Evolutionary conservation across 345 rosid genomes (phyloP), one percentile per base, ranked within the genome.

Genomic region (Gossypium herbaceum): DNA sequence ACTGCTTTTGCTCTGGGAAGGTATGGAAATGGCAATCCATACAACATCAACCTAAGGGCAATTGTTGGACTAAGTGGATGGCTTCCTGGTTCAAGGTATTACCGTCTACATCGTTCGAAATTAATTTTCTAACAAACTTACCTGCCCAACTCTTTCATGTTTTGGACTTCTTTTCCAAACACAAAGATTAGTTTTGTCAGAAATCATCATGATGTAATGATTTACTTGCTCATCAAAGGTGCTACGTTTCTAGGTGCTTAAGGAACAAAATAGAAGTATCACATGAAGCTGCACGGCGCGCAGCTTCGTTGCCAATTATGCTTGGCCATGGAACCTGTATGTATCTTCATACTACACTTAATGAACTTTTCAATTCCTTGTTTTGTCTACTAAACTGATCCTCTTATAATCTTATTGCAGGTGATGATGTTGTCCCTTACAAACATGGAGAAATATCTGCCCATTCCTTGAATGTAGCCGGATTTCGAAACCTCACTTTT

Each of bases 1-100:
- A 86, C 88, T 13, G 92, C 92, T 78, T 93, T 74, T 75, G 85
- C 93, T 20, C 79, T 84, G 27, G 89, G 94, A 39, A 86, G 90
- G 82, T 90, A 84, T 78, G 93, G 87, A 72, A 86, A 85, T 80
- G 97, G 97, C 22, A 86, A 81, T 25, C 83, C 85, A 27, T 93
- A 89, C 79, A 82, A 82, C 27, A 64, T 87, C 80, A 89, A 86
- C 87, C 78, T 95, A 75, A 86, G 81, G 81, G 89, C 84, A 16
- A 81, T 85, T 43, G 78, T 87, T 50, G 88, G 91, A 55, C 84
- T 90, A 60, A 91, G 97, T 60, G 94, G 97, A 73, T 93, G 99
- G 97, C 97, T 95, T 75, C 99, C 99, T 2, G 90, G 92, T 79
- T 86, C 87, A 82, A 94, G 86, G 98, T 94, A 77, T 34, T 34